Evolutionary conservation across 1,284 basidiomycete species (phyloP), one percentile per base, ranked within the genome.

Genomic region (Abortiporus biennis): DNA sequence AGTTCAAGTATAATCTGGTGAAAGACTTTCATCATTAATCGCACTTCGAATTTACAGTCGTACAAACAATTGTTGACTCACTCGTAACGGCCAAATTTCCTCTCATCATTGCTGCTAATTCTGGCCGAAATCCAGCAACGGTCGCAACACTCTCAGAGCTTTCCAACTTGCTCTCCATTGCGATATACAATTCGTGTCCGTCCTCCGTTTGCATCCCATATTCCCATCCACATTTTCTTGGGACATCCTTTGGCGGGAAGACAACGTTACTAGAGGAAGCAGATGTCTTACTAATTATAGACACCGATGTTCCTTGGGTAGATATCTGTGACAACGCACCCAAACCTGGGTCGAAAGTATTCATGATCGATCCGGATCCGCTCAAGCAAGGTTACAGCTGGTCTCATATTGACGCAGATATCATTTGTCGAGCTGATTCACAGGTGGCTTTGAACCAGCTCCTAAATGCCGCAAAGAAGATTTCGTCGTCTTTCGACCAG

Each of bases 271-370:
- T 86, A 12, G 60, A 65, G 30, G 58, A 62, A 20, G 79, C 80
- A 0, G 84, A 86, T 51, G 68, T 76, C 3, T 68, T 87, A 24
- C 59, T 86, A 15, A 63, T 84, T 13, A 47, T 86, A 9, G 82
- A 86, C 40, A 69, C 68, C 6, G 80, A 82, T 45, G 61, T 84
- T 1, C 78, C 82, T 0, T 86, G 80, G 78, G 72, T 85, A n/a
- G 63, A 65, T 37, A 67, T 71, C 43, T 60, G 67, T 30, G 59
- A 57, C 16, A 69, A 57, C 44, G 61, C 59, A 23, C 78, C 80
- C 0, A 53, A 40, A 1, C 50, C 62, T 0, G 58, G 62, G 8
- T 69, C 77, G 0, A 61, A 67, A 9, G 66, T 84, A 3, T 82
- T 82, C 49, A 64, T 84, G 17, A 56, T 85, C 29, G 80, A 85